Conservation (phyloP, 1,139 yeast species). For the Debaryomycetaceae sp. region DNA sequence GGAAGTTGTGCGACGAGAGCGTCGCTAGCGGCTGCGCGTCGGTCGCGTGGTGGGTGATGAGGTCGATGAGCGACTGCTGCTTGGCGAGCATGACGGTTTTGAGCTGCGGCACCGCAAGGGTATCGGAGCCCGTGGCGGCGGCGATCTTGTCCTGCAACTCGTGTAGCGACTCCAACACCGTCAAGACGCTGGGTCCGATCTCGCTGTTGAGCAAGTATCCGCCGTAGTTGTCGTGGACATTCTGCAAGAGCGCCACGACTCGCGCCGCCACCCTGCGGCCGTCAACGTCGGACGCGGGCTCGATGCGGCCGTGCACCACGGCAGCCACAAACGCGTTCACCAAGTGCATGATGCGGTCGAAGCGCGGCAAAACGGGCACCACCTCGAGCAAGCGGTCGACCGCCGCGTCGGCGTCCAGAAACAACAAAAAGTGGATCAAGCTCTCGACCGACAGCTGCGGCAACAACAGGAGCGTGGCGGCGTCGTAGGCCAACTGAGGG, state of each 20-base stretch:
- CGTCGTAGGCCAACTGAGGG: slow-evolving; percentile 62
- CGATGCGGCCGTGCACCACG: slow-evolving; percentile 12
- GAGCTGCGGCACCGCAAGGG: not conserved
- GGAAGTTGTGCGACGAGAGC: slow-evolving; percentile 22
- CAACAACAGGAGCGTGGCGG: slow-evolving; percentile 28
- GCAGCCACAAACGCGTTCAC: slow-evolving; percentile 20
- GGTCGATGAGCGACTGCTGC: slow-evolving; percentile 32
- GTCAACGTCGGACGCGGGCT: not conserved
- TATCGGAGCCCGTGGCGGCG: slow-evolving; percentile 6
- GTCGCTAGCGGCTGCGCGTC: slow-evolving; percentile 3
- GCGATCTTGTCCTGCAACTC: slow-evolving; percentile 15
- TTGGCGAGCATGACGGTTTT: slow-evolving; percentile 30
- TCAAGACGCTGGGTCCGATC: slow-evolving; percentile 36
- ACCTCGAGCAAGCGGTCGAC: slow-evolving; percentile 48
- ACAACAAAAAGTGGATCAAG: slow-evolving; percentile 67
- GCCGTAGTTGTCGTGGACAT: slow-evolving; percentile 30
- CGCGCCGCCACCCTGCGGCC: slow-evolving; percentile 16
- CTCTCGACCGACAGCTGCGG: slow-evolving; percentile 49
- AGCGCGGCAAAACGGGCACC: slow-evolving; percentile 64
- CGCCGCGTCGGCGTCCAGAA: slow-evolving; percentile 17
- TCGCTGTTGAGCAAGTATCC: slow-evolving; percentile 39
- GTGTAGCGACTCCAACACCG: slow-evolving; percentile 16
- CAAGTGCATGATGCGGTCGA: slow-evolving; percentile 47
- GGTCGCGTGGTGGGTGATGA: slow-evolving; percentile 16
- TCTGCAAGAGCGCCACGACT: slow-evolving; percentile 29